Evolutionary conservation across 2,329 filamentous ascomycete species (phyloP).

Genomic region (Fusarium sambucinum): DNA sequence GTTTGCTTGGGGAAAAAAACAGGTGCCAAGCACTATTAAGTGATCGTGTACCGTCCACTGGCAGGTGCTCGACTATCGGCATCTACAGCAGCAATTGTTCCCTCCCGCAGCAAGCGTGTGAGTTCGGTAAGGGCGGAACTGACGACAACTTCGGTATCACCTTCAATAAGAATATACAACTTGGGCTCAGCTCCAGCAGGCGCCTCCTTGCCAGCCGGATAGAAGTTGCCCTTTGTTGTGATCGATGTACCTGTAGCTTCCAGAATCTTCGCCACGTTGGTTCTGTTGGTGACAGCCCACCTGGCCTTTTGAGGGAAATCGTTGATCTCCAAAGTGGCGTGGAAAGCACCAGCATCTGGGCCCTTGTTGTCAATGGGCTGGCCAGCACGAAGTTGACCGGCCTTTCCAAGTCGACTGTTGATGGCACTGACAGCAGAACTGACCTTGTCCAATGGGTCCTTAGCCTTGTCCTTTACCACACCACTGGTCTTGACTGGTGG

Average conservation of each 20-base stretch:
- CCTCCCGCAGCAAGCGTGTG: constrained; percentile 88
- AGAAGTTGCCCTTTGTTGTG: constrained; percentile 96
- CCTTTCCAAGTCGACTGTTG: constrained; percentile 88
- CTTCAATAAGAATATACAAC: constrained; percentile 96
- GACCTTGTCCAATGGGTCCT: constrained; percentile 85
- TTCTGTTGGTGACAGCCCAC: constrained; percentile 98
- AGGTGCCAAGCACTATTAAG: constrained; percentile 61
- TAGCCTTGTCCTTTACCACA: constrained; percentile 66
- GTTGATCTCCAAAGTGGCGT: constrained; percentile 98
- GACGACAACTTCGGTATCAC: constrained; percentile 93
- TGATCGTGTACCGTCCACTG: constrained; percentile 87
- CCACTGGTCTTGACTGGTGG: constrained; percentile 66
- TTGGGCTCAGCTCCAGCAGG: constrained; percentile 83
- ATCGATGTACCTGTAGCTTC: constrained; percentile 96
- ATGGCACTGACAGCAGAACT: constrained; percentile 92
- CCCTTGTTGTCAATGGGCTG: constrained; percentile 99
- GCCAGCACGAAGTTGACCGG: constrained; percentile 88
- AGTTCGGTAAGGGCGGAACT: constrained; percentile 91
- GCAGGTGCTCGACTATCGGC: constrained; percentile 83
- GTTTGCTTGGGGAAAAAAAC: background rate
- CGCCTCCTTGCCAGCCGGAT: constrained; percentile 83
- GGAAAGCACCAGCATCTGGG: constrained; percentile 94
- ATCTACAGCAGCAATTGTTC: constrained; percentile 88
- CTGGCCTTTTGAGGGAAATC: constrained; percentile 98
- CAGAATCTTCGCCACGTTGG: constrained; percentile 97